Conservation (phyloP, 2,329 filamentous ascomycete genomes). For the Aureobasidium sp. region DNA sequence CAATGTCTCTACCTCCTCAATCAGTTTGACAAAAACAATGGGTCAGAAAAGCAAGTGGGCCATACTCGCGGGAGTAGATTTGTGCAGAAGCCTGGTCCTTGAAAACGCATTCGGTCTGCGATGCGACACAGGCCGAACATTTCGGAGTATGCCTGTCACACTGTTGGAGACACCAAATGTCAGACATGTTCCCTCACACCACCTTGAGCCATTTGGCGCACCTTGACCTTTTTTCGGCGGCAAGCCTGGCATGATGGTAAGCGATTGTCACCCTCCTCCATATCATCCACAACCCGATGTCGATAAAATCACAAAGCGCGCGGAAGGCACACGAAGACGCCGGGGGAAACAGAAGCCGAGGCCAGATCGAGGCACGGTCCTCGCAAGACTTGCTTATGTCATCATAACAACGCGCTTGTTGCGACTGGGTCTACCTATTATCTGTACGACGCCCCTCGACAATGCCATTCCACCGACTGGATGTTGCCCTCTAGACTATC, state of each 20-base stretch:
- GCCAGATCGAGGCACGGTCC: neutral
- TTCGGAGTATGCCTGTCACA: conserved; percentile 18
- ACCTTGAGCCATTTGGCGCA: neutral
- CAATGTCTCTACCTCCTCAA: neutral
- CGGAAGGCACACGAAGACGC: neutral
- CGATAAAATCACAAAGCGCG: neutral
- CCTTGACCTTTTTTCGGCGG: neutral
- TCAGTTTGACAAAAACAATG: too few relatives aligned
- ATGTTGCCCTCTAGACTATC: conserved; percentile 1
- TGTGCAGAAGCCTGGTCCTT: conserved; percentile 16
- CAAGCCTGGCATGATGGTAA: neutral
- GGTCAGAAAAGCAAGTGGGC: neutral
- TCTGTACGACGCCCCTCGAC: neutral
- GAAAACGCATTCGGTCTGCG: conserved; percentile 17
- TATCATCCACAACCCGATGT: neutral
- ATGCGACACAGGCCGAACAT: conserved; percentile 17
- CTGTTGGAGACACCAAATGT: neutral
- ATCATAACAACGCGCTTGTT: neutral
- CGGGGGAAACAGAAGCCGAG: neutral
- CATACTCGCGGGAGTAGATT: conserved; percentile 18
- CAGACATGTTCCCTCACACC: neutral
- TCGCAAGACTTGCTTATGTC: neutral
- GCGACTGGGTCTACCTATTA: neutral
- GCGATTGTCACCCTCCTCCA: neutral
- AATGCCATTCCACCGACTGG: conserved; percentile 2